These are phyloP conservation scores for apple (Malus domestica) DNA, from an alignment of 306 rosid genomes.

Conservation along the genomic window ASM211411v1 NC_041789.1:26056001-26056500, in stretches of 20 bases:
- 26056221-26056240: not conserved
- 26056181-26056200: not conserved
- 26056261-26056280: conserved; percentile 16
- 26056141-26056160: not conserved
- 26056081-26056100: not conserved
- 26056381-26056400: not conserved
- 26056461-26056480: not conserved
- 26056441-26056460: not conserved
- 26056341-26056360: not conserved
- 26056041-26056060: conserved; percentile 13
- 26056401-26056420: not conserved
- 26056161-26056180: not conserved
- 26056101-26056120: conserved; percentile 10
- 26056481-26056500: not conserved
- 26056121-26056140: not conserved
- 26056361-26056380: not conserved
- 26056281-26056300: conserved; percentile 11
- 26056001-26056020: too few relatives aligned
- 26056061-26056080: not conserved
- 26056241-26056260: conserved; percentile 9
- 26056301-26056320: not conserved
- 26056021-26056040: not conserved
- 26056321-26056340: not conserved
- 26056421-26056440: not conserved
- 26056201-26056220: not conserved